These are phyloP conservation scores for Tuber brumale DNA, from an alignment of 495 filamentous ascomycete genomes.

Conservation along the genomic window DNA sequence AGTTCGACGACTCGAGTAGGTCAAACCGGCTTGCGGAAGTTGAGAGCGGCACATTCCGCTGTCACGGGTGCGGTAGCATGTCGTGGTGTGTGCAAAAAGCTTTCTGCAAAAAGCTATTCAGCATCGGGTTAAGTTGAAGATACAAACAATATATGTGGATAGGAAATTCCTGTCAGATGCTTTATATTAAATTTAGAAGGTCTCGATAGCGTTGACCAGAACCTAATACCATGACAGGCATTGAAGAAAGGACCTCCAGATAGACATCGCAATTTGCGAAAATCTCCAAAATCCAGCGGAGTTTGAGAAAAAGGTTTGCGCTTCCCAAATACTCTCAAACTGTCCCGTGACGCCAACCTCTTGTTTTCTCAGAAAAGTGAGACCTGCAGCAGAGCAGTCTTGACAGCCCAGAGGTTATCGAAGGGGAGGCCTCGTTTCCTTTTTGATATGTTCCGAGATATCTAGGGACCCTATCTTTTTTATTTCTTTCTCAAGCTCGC, in stretches of 20 bases:
- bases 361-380: background rate
- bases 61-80: too few relatives aligned
- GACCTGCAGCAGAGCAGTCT: background rate
- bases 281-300: background rate
- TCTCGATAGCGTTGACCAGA: background rate
- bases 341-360: background rate
- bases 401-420: background rate
- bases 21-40: background rate
- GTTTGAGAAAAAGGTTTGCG: background rate
- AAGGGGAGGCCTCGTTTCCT: background rate
- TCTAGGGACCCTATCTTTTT: background rate
- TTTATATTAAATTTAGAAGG: background rate
- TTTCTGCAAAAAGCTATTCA: background rate
- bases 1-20: background rate
- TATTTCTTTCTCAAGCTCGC: background rate
- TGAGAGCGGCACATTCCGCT: background rate
- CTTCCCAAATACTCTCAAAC: background rate
- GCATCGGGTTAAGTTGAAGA: too few relatives aligned
- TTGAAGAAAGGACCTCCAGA: background rate
- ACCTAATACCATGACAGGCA: background rate
- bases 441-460: background rate
- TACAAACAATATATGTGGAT: too few relatives aligned
- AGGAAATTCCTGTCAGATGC: background rate
- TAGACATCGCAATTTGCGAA: background rate
- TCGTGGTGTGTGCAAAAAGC: background rate